phyloP scores from a whole-genome alignment of 805 yeast genomes.

The Yamadazyma laniorum region DNA sequence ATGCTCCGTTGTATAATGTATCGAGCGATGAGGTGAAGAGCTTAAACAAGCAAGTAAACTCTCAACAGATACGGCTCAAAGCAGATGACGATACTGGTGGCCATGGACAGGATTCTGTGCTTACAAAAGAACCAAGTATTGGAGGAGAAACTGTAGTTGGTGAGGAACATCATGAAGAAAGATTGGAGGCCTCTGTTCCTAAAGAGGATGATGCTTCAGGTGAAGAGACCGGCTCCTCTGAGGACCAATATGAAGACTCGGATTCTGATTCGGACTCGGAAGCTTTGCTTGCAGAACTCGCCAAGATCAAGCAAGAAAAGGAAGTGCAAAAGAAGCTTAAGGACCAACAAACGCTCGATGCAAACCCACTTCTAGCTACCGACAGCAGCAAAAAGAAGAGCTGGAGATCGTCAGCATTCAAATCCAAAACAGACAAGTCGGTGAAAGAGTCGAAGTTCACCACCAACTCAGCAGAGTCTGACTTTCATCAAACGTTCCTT shows the following conservation, averaged over 20 bases:
- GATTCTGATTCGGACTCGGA: conserved; percentile 15
- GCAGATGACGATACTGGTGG: conserved; percentile 1
- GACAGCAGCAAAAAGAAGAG: conserved; percentile 18
- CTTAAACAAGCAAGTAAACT: background rate
- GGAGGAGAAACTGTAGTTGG: background rate
- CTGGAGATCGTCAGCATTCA: conserved; percentile 31
- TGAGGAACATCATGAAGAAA: no score
- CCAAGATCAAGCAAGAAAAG: conserved; percentile 18
- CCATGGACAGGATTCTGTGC: background rate
- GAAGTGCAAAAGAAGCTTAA: conserved; percentile 13
- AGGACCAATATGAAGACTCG: conserved; percentile 3
- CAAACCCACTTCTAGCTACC: conserved; percentile 17
- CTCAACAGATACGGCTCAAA: background rate
- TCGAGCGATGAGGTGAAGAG: conserved; percentile 9
- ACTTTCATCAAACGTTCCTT: conserved; percentile 34
- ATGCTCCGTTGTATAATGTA: conserved; percentile 14
- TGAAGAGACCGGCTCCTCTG: background rate
- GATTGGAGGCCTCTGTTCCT: background rate
- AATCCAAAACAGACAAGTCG: conserved; percentile 14
- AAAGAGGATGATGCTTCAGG: background rate
- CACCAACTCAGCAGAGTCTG: conserved; percentile 33
- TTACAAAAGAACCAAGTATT: background rate
- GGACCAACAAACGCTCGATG: conserved; percentile 7
- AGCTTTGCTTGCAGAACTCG: conserved; percentile 19
- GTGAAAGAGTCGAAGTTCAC: conserved; percentile 20